Conservation (phyloP, 2,329 filamentous ascomycete genomes). For the Mycosphaerelloides madeirae region DNA sequence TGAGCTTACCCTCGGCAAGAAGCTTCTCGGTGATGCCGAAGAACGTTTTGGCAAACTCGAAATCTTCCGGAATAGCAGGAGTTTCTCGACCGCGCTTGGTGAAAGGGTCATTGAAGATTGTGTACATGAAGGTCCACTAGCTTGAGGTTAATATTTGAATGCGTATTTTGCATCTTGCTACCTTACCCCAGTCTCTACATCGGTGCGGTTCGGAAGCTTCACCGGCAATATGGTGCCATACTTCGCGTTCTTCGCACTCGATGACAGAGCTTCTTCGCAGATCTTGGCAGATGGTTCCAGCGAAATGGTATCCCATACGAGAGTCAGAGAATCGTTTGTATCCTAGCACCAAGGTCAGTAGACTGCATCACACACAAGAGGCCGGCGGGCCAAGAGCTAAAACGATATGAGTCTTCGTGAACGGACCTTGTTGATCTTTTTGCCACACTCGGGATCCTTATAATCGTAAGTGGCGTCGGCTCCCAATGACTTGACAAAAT, state of each 20-base stretch:
- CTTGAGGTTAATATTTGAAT: background rate
- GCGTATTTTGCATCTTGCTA: no score
- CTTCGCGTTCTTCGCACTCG: constrained; percentile 16
- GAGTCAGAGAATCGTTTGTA: constrained; percentile 21
- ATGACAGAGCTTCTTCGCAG: constrained; percentile 23
- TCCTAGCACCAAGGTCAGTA: constrained; percentile 1
- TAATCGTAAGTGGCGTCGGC: constrained; percentile 50
- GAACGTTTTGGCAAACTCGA: constrained; percentile 42
- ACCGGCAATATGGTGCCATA: constrained; percentile 23
- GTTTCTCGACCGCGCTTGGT: constrained; percentile 17
- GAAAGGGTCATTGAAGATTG: constrained; percentile 25
- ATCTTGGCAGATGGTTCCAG: constrained; percentile 19
- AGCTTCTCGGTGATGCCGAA: constrained; percentile 37
- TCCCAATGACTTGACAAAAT: constrained; percentile 43
- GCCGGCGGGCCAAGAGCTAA: no score
- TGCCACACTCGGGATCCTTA: constrained; percentile 37
- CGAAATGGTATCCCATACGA: constrained; percentile 25
- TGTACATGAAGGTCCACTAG: constrained; percentile 25
- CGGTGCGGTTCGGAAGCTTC: constrained; percentile 19
- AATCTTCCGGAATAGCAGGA: constrained; percentile 32
- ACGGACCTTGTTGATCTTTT: constrained; percentile 36
- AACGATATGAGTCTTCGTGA: no score
- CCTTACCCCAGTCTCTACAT: constrained; percentile 9
- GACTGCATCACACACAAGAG: no score
- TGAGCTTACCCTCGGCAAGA: constrained; percentile 41